Percentiles rank a stretch among this genome's conserved stretches.
phyloP scores from a whole-genome alignment of 2,329 filamentous ascomycete genomes.

The Alternaria tenuissima region DNA sequence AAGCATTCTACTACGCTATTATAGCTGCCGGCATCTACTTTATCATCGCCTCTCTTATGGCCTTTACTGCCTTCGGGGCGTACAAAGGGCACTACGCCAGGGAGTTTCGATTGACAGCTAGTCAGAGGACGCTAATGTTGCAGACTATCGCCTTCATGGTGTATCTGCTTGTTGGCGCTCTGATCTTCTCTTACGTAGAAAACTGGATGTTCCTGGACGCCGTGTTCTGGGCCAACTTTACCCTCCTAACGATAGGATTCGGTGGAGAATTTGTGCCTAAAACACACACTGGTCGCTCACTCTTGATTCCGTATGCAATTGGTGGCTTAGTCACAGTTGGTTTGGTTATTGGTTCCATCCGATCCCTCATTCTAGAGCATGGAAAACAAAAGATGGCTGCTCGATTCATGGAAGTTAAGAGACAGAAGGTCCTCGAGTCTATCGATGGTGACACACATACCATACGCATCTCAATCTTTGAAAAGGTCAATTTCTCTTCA shows the following conservation, averaged over 20 bases:
- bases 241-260: slow-evolving; percentile 64
- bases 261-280: slow-evolving; percentile 60
- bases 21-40: slow-evolving; percentile 66
- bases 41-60: slow-evolving; percentile 63
- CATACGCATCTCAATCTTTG: slow-evolving; percentile 54
- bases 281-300: slow-evolving; percentile 59
- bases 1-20: slow-evolving; percentile 68
- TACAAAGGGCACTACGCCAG: slow-evolving; percentile 62
- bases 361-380: slow-evolving; percentile 59
- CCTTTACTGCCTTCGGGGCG: slow-evolving; percentile 65
- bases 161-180: slow-evolving; percentile 58
- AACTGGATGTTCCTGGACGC: slow-evolving; percentile 63
- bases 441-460: slow-evolving; percentile 52
- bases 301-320: slow-evolving; percentile 64
- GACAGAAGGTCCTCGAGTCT: slow-evolving; percentile 53
- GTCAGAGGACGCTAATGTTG: slow-evolving; percentile 65
- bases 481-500: slow-evolving; percentile 53
- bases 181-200: slow-evolving; percentile 59
- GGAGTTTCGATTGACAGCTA: slow-evolving; percentile 64
- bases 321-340: slow-evolving; percentile 64
- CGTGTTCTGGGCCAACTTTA: slow-evolving; percentile 66
- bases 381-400: slow-evolving; percentile 61
- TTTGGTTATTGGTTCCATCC: slow-evolving; percentile 63
- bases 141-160: slow-evolving; percentile 61
- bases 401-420: slow-evolving; percentile 59